Conservation (phyloP, 352 stramenopile species). For the Plasmopara halstedii region DNA sequence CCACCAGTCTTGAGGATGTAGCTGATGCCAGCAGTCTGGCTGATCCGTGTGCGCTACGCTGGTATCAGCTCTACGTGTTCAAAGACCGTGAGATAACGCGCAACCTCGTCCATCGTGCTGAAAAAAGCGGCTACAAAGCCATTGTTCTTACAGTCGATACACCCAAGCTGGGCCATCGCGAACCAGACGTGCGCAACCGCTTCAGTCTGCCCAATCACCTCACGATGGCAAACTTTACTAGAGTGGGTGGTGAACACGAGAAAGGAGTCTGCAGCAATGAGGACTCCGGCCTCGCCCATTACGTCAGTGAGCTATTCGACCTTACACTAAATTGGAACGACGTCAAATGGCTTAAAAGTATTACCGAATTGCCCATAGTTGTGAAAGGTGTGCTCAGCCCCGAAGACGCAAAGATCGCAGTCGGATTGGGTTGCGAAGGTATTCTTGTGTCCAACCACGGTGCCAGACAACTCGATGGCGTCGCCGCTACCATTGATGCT, state of each 20-base stretch:
- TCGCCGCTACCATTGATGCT: conserved; percentile 87
- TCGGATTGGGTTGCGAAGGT: conserved; percentile 86
- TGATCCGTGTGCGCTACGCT: conserved; percentile 78
- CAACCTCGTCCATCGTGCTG: conserved; percentile 83
- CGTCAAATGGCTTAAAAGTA: conserved; percentile 88
- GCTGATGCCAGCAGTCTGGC: conserved; percentile 46
- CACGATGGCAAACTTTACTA: conserved; percentile 30
- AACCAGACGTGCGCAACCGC: conserved; percentile 92
- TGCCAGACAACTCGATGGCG: conserved; percentile 87
- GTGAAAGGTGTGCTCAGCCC: conserved; percentile 92
- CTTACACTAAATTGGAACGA: conserved; percentile 92
- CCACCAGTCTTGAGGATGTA: conserved; percentile 38
- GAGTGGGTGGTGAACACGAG: conserved; percentile 50
- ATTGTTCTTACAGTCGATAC: conserved; percentile 95
- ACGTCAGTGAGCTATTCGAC: conserved; percentile 87
- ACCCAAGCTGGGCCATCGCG: conserved; percentile 92
- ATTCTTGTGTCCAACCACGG: conserved; percentile 94
- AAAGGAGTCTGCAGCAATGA: conserved; percentile 42
- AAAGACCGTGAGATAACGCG: conserved; percentile 88
- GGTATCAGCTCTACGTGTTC: conserved; percentile 97
- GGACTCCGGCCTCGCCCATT: conserved; percentile 24
- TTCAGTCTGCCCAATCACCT: conserved; percentile 83
- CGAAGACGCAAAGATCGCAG: conserved; percentile 87
- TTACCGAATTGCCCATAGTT: conserved; percentile 87
- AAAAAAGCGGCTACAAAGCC: conserved; percentile 93